These are phyloP conservation scores for Aquanectria penicillioides DNA, from an alignment of 2,329 filamentous ascomycete species.

Conservation along the genomic window DNA sequence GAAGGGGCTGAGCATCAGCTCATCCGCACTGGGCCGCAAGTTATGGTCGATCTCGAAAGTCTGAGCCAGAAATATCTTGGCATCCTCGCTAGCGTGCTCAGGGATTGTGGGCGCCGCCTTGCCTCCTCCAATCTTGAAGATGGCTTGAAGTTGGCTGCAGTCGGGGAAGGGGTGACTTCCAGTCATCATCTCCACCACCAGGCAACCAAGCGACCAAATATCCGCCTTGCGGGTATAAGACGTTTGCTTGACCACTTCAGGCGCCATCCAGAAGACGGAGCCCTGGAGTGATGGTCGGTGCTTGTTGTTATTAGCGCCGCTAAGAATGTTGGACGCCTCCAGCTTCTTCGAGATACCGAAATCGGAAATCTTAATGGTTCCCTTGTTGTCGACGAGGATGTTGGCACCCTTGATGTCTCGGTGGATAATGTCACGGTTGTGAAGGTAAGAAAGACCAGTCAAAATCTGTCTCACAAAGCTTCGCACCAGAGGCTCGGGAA, in stretches of 20 bases:
- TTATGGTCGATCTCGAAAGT: slow-evolving; percentile 98
- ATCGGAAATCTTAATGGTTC: slow-evolving; percentile 98
- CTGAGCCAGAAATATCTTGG: slow-evolving; percentile 81
- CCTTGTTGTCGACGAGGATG: slow-evolving; percentile 98
- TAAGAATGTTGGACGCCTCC: slow-evolving; percentile 87
- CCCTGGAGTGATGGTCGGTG: slow-evolving; percentile 87
- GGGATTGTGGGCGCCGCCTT: slow-evolving; percentile 90
- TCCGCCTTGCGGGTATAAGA: slow-evolving; percentile 98
- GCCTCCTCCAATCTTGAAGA: slow-evolving; percentile 96
- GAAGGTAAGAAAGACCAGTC: slow-evolving; percentile 90
- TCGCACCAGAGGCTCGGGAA: slow-evolving; percentile 91
- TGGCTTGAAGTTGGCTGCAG: slow-evolving; percentile 95
- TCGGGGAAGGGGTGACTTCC: slow-evolving; percentile 96
- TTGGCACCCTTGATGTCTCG: slow-evolving; percentile 99
- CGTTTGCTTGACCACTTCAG: slow-evolving; percentile 97
- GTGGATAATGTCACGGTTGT: slow-evolving; percentile 95
- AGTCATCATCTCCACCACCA: slow-evolving; percentile 99
- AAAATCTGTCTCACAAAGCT: slow-evolving; percentile 98
- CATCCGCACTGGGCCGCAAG: slow-evolving; percentile 89
- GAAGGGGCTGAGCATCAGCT: slow-evolving; percentile 86
- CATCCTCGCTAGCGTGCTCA: slow-evolving; percentile 85
- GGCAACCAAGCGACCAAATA: slow-evolving; percentile 96
- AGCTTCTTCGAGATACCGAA: slow-evolving; percentile 99
- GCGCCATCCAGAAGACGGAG: slow-evolving; percentile 99
- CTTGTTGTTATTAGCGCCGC: slow-evolving; percentile 72